These are phyloP conservation scores for Phaseolus coccineus DNA, from an alignment of 331 rosid genomes.

Conservation along the genomic window DNA sequence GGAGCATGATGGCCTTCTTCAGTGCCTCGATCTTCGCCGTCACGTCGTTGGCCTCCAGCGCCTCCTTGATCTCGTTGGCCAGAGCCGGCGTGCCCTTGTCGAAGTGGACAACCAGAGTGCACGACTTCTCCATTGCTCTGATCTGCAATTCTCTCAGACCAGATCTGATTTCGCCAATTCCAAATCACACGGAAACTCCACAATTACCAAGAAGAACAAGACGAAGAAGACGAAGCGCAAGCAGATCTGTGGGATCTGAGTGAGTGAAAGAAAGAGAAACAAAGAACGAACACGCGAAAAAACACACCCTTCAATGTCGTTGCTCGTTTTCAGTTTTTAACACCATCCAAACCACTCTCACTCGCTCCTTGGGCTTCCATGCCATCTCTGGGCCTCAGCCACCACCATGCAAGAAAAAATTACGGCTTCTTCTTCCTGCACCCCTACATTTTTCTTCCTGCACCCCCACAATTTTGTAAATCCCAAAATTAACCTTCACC, in stretches of 20 bases:
- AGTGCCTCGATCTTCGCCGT: slow-evolving; percentile 77
- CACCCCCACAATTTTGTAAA: no score
- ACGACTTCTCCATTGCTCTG: slow-evolving; percentile 80
- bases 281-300: no score
- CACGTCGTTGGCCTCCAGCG: slow-evolving; percentile 82
- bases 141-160: background rate
- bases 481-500: no score
- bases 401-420: no score
- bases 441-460: no score
- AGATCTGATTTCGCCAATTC: background rate
- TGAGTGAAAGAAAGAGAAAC: no score
- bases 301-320: background rate
- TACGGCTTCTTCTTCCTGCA: no score
- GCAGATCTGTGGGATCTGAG: slow-evolving; percentile 28
- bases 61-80: slow-evolving; percentile 88
- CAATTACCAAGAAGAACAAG: background rate
- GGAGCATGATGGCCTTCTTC: slow-evolving; percentile 88
- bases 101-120: slow-evolving; percentile 86
- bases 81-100: slow-evolving; percentile 92
- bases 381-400: no score
- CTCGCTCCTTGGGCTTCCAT: background rate
- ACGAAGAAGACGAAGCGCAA: background rate
- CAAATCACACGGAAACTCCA: no score
- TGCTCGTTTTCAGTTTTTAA: background rate
- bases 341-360: background rate